Percentiles rank a stretch among this genome's conserved stretches.
Conservation (phyloP, 345 rosid genomes). For the Abelmoschus esculentus region DNA sequence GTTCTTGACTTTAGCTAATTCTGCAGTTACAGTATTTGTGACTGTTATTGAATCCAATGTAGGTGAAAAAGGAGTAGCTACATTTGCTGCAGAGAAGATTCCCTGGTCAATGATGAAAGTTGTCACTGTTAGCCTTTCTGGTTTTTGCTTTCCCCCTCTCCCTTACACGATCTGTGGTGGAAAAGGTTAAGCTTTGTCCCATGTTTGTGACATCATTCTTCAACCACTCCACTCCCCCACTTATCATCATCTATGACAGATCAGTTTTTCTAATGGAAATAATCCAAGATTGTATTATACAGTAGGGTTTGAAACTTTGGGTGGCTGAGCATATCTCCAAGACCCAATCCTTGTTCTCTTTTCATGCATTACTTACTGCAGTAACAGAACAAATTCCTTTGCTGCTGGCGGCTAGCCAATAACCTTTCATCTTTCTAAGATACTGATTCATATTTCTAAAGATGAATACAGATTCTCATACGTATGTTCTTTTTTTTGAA, state of each 20-base stretch:
- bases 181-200: slow-evolving; percentile 16
- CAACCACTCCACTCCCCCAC: slow-evolving; percentile 22
- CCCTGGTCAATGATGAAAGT: slow-evolving; percentile 33
- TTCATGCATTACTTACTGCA: too few species aligned
- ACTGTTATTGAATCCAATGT: slow-evolving; percentile 12
- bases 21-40: background rate
- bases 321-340: too few species aligned
- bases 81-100: slow-evolving; percentile 25
- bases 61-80: background rate
- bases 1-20: background rate
- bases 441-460: too few species aligned
- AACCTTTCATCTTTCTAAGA: too few species aligned
- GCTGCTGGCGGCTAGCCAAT: too few species aligned
- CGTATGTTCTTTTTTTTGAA: too few species aligned
- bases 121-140: slow-evolving; percentile 29
- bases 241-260: background rate
- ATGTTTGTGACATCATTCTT: slow-evolving; percentile 33
- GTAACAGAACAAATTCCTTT: too few species aligned
- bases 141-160: slow-evolving; percentile 15
- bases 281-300: too few species aligned
- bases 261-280: too few species aligned
- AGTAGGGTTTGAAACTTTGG: too few species aligned
- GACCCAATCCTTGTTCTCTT: too few species aligned
- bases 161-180: background rate
- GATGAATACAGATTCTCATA: too few species aligned